Evolutionary conservation across 2,329 filamentous ascomycete genomes (phyloP).

Genomic region (Xylariaceae sp.): DNA sequence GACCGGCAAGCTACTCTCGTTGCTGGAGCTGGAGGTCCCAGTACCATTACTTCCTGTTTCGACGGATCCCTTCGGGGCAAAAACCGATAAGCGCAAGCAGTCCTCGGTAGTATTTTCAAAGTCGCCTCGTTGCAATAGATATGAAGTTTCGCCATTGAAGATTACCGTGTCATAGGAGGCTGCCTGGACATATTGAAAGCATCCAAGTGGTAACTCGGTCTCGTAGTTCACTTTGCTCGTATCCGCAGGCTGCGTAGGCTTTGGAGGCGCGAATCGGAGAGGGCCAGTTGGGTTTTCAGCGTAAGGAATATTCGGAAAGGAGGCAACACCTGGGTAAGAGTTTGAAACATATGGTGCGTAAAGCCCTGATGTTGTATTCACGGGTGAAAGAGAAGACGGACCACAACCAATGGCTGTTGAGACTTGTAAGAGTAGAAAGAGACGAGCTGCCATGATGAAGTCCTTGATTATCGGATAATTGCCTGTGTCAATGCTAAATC

Average conservation of each 20-base stretch:
- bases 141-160: neutral
- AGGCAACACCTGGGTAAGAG: slow-evolving; percentile 7
- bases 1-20: slow-evolving; percentile 11
- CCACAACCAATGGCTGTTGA: neutral
- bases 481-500: no score
- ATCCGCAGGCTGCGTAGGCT: neutral
- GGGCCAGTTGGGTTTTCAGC: slow-evolving; percentile 15
- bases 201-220: slow-evolving; percentile 4
- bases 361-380: slow-evolving; percentile 9
- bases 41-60: neutral
- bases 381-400: neutral
- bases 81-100: slow-evolving; percentile 17
- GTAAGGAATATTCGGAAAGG: slow-evolving; percentile 18
- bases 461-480: no score
- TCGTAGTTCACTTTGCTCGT: slow-evolving; percentile 2
- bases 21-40: neutral
- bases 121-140: slow-evolving; percentile 7
- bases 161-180: neutral
- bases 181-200: slow-evolving; percentile 7
- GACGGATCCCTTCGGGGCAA: slow-evolving; percentile 8
- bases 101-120: slow-evolving; percentile 14
- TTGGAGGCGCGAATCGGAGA: slow-evolving; percentile 15
- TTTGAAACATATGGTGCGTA: slow-evolving; percentile 2
- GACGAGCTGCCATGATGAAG: no score
- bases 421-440: no score